Evolutionary conservation across 805 yeast genomes (phyloP).

Genomic region (Yamadazyma laniorum): DNA sequence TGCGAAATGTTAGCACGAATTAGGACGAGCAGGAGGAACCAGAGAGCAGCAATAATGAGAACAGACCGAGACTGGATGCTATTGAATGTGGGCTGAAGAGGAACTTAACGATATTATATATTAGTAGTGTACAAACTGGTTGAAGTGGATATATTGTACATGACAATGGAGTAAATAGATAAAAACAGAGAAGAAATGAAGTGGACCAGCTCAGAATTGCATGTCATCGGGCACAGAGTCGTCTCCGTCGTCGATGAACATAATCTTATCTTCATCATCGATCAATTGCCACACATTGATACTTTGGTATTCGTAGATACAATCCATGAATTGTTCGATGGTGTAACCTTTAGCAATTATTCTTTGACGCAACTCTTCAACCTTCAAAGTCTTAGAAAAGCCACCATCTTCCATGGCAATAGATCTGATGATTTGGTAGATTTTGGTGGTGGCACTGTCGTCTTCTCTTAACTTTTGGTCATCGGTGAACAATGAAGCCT

Average conservation of each 20-base stretch:
- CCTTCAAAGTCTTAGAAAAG: slow-evolving; percentile 29
- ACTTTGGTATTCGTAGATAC: slow-evolving; percentile 70
- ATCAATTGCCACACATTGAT: slow-evolving; percentile 74
- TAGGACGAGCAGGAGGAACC: no score
- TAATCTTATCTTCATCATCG: slow-evolving; percentile 65
- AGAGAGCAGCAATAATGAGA: no score
- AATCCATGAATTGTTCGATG: slow-evolving; percentile 68
- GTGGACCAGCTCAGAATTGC: slow-evolving; percentile 10
- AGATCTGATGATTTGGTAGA: slow-evolving; percentile 67
- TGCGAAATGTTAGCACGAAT: no score
- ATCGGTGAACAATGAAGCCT: slow-evolving; percentile 65
- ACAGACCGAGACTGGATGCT: no score
- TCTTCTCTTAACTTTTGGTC: slow-evolving; percentile 56
- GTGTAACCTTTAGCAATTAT: slow-evolving; percentile 83
- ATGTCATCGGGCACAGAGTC: slow-evolving; percentile 9
- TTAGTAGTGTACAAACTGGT: no score
- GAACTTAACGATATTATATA: no score
- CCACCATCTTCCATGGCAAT: slow-evolving; percentile 44
- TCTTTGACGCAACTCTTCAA: slow-evolving; percentile 56
- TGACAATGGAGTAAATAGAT: no score
- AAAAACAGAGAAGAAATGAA: no score
- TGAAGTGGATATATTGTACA: no score
- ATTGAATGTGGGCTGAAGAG: no score
- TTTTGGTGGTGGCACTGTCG: slow-evolving; percentile 61
- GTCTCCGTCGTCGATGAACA: slow-evolving; percentile 42